Percentiles rank a stretch among this genome's conserved stretches.
Conservation (phyloP, 345 rosid species). For the Abelmoschus esculentus region DNA sequence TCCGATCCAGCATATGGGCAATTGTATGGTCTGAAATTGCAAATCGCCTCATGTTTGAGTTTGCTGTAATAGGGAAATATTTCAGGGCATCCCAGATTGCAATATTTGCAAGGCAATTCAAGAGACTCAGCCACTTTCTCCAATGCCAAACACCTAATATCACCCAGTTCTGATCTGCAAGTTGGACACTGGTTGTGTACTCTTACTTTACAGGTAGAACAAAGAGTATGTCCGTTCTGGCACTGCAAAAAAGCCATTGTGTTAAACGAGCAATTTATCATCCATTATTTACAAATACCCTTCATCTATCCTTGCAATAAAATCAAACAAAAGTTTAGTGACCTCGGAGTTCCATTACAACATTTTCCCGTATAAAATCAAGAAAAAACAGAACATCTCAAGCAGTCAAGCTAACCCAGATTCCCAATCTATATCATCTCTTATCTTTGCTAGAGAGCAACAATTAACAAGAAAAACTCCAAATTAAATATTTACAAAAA, state of each 20-base stretch:
- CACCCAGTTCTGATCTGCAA: slow-evolving; percentile 76
- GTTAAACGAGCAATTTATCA: slow-evolving; percentile 8
- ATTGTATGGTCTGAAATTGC: slow-evolving; percentile 67
- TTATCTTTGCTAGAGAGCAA: neutral
- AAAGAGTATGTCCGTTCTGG: slow-evolving; percentile 70
- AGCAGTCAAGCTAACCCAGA: neutral
- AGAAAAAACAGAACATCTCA: neutral
- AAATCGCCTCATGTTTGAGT: slow-evolving; percentile 59
- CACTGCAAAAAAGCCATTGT: slow-evolving; percentile 39
- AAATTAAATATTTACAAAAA: neutral
- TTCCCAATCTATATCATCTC: neutral
- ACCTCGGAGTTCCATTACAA: neutral
- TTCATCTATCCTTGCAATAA: neutral
- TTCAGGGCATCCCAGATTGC: slow-evolving; percentile 66
- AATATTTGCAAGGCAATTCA: slow-evolving; percentile 72
- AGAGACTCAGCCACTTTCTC: slow-evolving; percentile 81
- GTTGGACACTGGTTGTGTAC: slow-evolving; percentile 78
- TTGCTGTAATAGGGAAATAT: slow-evolving; percentile 75
- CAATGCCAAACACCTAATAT: slow-evolving; percentile 70
- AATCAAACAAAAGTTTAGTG: neutral
- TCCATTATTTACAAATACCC: neutral
- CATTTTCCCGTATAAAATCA: neutral
- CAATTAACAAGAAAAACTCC: neutral
- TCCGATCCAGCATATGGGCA: slow-evolving; percentile 85
- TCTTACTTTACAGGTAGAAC: slow-evolving; percentile 73